Evolutionary conservation across 345 rosid genomes (phyloP), one percentile per base, ranked within the genome.

Genomic region (Erucastrum elatum): DNA sequence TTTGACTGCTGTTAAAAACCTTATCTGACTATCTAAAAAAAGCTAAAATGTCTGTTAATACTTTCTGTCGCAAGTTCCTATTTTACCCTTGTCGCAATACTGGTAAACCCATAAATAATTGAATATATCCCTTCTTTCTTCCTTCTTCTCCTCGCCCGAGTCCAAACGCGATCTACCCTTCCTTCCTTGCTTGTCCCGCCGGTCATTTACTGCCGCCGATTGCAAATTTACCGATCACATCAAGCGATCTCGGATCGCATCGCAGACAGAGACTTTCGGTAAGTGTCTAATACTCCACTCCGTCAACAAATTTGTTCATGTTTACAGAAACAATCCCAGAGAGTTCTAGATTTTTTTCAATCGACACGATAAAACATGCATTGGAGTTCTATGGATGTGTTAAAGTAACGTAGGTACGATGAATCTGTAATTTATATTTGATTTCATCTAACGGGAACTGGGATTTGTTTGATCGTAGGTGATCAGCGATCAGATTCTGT

Each of bases 381-480:
- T 1, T 1, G 4, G 15, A 62, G 74, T 30, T 62, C 7, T 15
- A 0, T 2, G 3, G 15, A 0, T 34, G 44, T 64, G 27, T 65
- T 11, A 64, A 25, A 44, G 7, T 8, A 10, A n/a, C 6, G 66
- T 41, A 4, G n/a, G 49, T 49, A 30, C 4, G 29, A 46, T 68
- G 77, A 46, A 49, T 74, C 11, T 41, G 9, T 21, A 67, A 44
- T 27, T 80, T 72, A 10, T 56, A 27, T 70, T n/a, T 27, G 66
- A 53, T 10, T 78, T 69, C 8, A 74, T 62, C 37, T 71, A 12
- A 74, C 34, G 8, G 35, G 9, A 35, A 37, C 55, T 68, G 62
- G 11, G 41, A 70, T 56, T 56, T 69, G 71, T 70, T 69, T 58
- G 76, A 80, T 75, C 76, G 68, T 13, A 80, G 83, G 83, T 69